Conservation (phyloP, 129 eudicot species). For the Flaveria robusta region DNA sequence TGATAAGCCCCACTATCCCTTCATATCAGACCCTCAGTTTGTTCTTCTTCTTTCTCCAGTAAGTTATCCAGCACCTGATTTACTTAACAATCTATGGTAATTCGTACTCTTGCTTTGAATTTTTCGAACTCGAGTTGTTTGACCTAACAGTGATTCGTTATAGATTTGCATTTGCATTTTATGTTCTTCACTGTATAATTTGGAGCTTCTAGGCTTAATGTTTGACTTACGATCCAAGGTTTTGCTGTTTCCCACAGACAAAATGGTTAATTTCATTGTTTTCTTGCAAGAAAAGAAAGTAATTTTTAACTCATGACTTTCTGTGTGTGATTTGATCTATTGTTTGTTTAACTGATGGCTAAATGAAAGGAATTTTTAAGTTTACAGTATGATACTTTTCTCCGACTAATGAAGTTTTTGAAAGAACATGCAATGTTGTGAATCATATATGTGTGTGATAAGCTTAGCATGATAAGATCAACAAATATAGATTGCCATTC, state of each 20-base stretch:
- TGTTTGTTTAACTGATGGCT: not conserved
- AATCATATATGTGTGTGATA: too few relatives aligned
- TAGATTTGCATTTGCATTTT: not conserved
- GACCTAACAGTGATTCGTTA: conserved; percentile 1
- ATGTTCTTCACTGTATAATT: too few relatives aligned
- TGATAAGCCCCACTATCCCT: conserved; percentile 1
- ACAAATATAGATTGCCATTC: not conserved
- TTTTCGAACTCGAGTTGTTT: conserved; percentile 4
- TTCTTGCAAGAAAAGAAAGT: conserved; percentile 20
- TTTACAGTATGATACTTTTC: not conserved
- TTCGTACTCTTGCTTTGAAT: not conserved
- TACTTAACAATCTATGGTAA: not conserved
- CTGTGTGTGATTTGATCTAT: not conserved
- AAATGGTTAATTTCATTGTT: not conserved
- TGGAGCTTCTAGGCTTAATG: not conserved
- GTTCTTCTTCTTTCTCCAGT: conserved; percentile 18
- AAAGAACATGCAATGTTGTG: too few relatives aligned
- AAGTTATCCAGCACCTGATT: conserved; percentile 2
- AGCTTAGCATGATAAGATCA: not conserved
- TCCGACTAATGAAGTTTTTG: too few relatives aligned
- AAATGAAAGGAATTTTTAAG: not conserved
- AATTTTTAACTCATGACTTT: not conserved
- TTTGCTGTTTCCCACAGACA: not conserved
- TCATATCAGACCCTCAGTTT: conserved; percentile 1
- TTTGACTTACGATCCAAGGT: not conserved